Evolutionary conservation across 2,329 filamentous ascomycete genomes (phyloP), one percentile per base, ranked within the genome.

Genomic region (Aspergillus sp.): DNA sequence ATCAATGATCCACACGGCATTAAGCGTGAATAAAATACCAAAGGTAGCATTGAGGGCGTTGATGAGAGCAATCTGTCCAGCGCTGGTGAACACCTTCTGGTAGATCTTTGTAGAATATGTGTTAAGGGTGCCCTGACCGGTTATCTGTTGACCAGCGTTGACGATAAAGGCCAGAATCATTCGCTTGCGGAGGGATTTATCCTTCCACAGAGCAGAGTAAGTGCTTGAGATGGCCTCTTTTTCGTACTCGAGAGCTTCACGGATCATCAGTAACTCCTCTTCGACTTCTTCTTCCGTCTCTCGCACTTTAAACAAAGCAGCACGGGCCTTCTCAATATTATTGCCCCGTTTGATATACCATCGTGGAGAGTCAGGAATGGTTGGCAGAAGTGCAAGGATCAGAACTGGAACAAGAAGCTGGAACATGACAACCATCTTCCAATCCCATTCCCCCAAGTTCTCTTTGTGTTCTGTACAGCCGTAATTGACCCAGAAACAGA

Each of bases 31-130:
- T 19, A 87, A 47, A 49, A 88, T 88, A 44, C 82, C 82, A 52
- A 82, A 84, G 5, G 83, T 88, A 33, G 83, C 83, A 60, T 87
- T 88, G 42, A 88, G 71, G 4, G 84, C 84, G 61, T 88, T 88
- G 72, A 88, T 88, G 29, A 88, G 72, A 49, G 82, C 81, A 60
- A 87, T 86, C 19, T 75, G 81, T 39, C 76, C 69, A 43, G 65
- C 68, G 42, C 66, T 73, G 26, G 68, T 73, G 71, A 83, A 88
- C 26, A 87, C 77, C 60, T 84, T 82, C 67, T 85, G 79, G 71
- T 88, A 88, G 57, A 88, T 84, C 53, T 79, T 78, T n/a, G 83
- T 85, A 13, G 78, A 83, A 72, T 88, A 88, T 4, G 78, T 77
- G 73, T 87, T 88, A 51, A 88, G 73, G 1, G 82, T 83, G 49